These are phyloP conservation scores for Penicillium chermesinum DNA, from an alignment of 495 filamentous ascomycete species.

Conservation along the genomic window DNA sequence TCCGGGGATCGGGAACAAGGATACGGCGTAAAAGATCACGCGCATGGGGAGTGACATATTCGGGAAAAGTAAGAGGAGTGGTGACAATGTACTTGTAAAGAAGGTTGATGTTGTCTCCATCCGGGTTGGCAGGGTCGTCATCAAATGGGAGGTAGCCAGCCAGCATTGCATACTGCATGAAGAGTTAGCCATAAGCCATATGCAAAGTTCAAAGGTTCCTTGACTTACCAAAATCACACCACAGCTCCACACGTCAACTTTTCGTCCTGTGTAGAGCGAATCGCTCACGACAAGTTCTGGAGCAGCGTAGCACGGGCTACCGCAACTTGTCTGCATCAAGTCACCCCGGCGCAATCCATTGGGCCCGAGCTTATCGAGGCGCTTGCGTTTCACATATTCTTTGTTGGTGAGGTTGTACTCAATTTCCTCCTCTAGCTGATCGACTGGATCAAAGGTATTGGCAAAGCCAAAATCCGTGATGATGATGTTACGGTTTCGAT, in stretches of 20 bases:
- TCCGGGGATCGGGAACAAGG: slow-evolving; percentile 91
- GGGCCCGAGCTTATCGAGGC: slow-evolving; percentile 76
- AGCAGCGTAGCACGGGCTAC: slow-evolving; percentile 81
- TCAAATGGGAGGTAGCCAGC: slow-evolving; percentile 99
- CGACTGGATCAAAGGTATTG: slow-evolving; percentile 87
- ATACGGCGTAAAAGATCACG: slow-evolving; percentile 89
- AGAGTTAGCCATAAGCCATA: slow-evolving; percentile 6
- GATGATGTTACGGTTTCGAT: slow-evolving; percentile 97
- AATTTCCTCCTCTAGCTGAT: slow-evolving; percentile 85
- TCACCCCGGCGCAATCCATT: slow-evolving; percentile 72
- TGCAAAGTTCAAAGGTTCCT: not conserved
- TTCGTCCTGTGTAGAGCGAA: slow-evolving; percentile 92
- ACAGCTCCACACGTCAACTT: slow-evolving; percentile 99
- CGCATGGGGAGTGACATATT: slow-evolving; percentile 98
- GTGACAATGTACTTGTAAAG: slow-evolving; percentile 99
- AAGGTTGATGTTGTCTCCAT: slow-evolving; percentile 98
- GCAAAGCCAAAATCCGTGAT: slow-evolving; percentile 99
- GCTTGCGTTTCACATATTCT: slow-evolving; percentile 74
- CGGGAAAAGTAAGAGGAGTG: slow-evolving; percentile 93
- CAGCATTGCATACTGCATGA: slow-evolving; percentile 88
- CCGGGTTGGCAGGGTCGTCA: slow-evolving; percentile 96
- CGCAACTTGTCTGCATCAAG: slow-evolving; percentile 55
- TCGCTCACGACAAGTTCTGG: slow-evolving; percentile 97
- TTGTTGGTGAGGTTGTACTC: slow-evolving; percentile 81
- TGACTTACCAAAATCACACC: slow-evolving; percentile 85